Conservation (phyloP, 2,329 filamentous ascomycete species). For the Talaromyces sp. region DNA sequence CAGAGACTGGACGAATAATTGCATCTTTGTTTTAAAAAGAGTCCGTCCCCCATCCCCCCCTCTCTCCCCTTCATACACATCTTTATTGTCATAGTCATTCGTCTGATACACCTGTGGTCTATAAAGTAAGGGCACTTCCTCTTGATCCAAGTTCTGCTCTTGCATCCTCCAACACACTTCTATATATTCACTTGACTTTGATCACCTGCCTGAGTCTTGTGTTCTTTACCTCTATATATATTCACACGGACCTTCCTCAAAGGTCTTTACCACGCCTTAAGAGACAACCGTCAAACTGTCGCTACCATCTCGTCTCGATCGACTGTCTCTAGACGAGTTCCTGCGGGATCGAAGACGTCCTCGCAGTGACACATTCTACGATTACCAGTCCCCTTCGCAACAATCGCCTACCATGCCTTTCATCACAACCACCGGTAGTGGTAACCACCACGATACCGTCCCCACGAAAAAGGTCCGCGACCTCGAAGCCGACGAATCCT, state of each 20-base stretch:
- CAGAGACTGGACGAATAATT: neutral
- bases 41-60: neutral
- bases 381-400: constrained; percentile 11
- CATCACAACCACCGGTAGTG: constrained; percentile 11
- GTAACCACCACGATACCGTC: neutral
- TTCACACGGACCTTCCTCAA: neutral
- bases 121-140: constrained; percentile 6
- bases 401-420: constrained; percentile 21
- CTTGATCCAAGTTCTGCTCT: neutral
- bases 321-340: constrained; percentile 12
- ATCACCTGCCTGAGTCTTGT: constrained; percentile 2
- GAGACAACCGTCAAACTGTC: constrained; percentile 18
- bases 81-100: constrained; percentile 1
- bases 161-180: constrained; percentile 1
- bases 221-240: neutral
- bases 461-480: constrained; percentile 18
- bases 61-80: constrained; percentile 7
- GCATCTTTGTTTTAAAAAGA: constrained; percentile 10
- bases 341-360: constrained; percentile 10
- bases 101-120: constrained; percentile 6
- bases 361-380: constrained; percentile 17
- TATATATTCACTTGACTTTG: constrained; percentile 4
- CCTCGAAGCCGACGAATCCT: constrained; percentile 31
- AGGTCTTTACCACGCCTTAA: constrained; percentile 1
- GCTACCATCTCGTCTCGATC: constrained; percentile 15